phyloP scores from a whole-genome alignment of 371 early-diverging fungal genomes.

The Mortierella sp. region DNA sequence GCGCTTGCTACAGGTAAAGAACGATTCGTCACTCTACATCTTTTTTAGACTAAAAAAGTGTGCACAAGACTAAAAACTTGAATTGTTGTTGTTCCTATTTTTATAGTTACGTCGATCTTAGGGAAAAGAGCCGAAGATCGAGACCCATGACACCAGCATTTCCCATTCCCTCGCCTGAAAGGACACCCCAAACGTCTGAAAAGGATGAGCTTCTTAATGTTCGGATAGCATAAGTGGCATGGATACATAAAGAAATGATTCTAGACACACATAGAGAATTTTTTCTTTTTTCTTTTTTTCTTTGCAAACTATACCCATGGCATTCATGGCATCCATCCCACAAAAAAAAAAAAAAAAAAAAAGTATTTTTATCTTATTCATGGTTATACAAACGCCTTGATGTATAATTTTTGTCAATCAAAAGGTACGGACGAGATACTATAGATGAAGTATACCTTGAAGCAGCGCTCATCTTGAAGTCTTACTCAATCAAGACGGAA shows the following conservation, averaged over 20 bases:
- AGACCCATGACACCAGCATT: conserved; percentile 51
- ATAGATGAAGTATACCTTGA: too few species aligned
- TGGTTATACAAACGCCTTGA: too few species aligned
- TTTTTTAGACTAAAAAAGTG: background rate
- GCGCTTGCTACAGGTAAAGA: conserved; percentile 60
- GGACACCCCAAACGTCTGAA: conserved; percentile 26
- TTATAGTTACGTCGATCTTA: conserved; percentile 34
- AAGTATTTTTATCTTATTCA: too few species aligned
- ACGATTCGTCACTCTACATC: background rate
- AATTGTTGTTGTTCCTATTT: background rate
- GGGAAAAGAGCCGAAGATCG: conserved; percentile 30
- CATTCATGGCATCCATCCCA: too few species aligned
- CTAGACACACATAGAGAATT: background rate
- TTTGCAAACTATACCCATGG: conserved; percentile 19
- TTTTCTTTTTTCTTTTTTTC: background rate
- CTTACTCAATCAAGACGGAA: too few species aligned
- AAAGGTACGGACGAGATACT: too few species aligned
- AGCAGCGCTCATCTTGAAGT: too few species aligned
- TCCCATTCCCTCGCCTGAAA: conserved; percentile 31
- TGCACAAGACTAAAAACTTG: conserved; percentile 41
- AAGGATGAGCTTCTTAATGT: conserved; percentile 49
- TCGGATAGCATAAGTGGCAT: conserved; percentile 31
- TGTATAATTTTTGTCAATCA: too few species aligned
- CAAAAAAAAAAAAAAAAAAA: too few species aligned
- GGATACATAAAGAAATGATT: background rate